phyloP scores from a whole-genome alignment of 2,329 filamentous ascomycete genomes.

The Sclerotinia spermophila region DNA sequence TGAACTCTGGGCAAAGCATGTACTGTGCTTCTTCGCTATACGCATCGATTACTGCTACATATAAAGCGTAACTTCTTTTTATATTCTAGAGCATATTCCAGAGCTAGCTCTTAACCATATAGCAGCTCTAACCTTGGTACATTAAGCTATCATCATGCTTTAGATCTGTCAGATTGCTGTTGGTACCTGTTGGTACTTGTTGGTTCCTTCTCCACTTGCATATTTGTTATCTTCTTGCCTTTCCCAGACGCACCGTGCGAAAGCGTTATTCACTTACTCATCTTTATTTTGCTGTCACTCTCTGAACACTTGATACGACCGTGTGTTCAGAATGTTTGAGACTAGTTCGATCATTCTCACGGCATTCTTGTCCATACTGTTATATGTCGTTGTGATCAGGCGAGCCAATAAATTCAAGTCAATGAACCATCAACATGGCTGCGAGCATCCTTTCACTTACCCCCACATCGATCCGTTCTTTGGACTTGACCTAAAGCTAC shows the following conservation, averaged over 20 bases:
- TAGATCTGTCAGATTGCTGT: background rate
- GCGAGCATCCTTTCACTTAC: background rate
- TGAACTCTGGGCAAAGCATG: background rate
- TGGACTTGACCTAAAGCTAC: constrained; percentile 4
- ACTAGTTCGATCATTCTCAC: background rate
- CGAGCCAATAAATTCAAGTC: background rate
- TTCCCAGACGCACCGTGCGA: background rate
- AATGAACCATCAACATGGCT: background rate
- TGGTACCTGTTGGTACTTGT: background rate
- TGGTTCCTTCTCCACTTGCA: background rate
- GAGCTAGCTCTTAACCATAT: background rate
- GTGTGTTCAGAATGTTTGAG: background rate
- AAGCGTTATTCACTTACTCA: background rate
- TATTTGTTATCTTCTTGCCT: background rate
- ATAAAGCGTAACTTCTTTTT: background rate
- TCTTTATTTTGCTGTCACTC: background rate
- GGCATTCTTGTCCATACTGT: background rate
- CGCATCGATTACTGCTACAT: background rate
- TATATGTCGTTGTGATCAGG: background rate
- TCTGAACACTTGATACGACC: too few species aligned
- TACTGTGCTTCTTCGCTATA: background rate
- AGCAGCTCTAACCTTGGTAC: background rate
- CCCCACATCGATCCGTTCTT: constrained; percentile 13
- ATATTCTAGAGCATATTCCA: background rate
- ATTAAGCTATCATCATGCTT: background rate